Base-by-base conservation (phyloP, 495 filamentous ascomycete genomes). In the Rostrohypoxylon terebratum region DNA sequence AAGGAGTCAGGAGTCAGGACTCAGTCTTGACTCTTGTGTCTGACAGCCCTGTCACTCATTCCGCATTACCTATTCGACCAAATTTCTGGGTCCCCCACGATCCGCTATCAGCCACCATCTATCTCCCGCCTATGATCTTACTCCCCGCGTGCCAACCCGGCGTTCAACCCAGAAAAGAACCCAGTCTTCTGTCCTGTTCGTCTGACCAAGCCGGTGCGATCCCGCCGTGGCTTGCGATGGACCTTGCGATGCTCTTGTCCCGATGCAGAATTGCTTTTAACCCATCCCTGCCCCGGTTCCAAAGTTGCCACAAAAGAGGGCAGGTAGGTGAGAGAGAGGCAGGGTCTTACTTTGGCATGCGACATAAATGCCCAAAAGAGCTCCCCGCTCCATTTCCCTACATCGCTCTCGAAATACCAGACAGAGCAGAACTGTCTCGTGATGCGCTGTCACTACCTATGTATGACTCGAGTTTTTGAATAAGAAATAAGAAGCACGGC, bases 51-150 rank as follows among this genome's bases (percentile, higher is more conserved):
- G 66, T 14, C 62, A 38, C n/a, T 13, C 18, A 45, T 11, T 25
- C n/a, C 28, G 38, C 59, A 50, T 38, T 5, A n/a, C n/a, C n/a
- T n/a, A 40, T 33, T 51, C 9, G 48, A 62, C 44, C 8, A 50
- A 51, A 28, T 54, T 55, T 57, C 38, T 63, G 66, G 66, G 57
- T 69, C 71, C 71, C 71, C 71, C 71, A 74, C 71, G 71, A 74
- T 74, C 71, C 71, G 58, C 66, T 59, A 73, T 63, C 61, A 69
- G 47, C 50, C 57, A 69, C 57, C 62, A 59, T 73, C 61, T 66
- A 69, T 66, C 66, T 73, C 55, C 54, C 55, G 71, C 71, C 71
- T 73, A 73, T 73, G 61, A 73, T 66, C 48, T 73, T 14, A 38
- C 71, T 73, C 71, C 71, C 71, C 70, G 70, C 70, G 54, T 65